Conservation (phyloP, 371 early-diverging fungal genomes). For the Mortierella sp. region DNA sequence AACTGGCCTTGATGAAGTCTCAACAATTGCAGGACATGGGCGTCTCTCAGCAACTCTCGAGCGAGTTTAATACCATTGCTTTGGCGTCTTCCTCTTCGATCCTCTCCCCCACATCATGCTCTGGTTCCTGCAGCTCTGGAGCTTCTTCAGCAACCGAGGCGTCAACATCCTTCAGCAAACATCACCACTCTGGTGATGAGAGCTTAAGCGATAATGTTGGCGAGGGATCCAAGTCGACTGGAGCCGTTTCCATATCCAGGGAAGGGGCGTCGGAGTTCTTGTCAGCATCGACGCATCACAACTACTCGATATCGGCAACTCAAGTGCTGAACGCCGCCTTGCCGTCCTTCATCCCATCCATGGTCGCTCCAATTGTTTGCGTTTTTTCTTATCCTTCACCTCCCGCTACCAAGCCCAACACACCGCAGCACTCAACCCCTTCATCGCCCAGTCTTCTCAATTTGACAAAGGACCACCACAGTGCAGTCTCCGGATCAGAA, state of each 20-base stretch:
- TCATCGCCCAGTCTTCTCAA: constrained; percentile 14
- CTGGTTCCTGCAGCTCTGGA: neutral
- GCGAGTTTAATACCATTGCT: constrained; percentile 47
- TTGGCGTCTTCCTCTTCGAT: constrained; percentile 27
- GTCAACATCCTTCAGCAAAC: neutral
- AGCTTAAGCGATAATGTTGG: neutral
- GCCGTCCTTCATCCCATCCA: constrained; percentile 50
- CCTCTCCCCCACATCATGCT: neutral
- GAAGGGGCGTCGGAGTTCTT: constrained; percentile 46
- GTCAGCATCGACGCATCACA: constrained; percentile 37
- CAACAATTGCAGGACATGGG: constrained; percentile 26
- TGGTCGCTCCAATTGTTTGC: constrained; percentile 57
- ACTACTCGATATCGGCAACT: constrained; percentile 33
- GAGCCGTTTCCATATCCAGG: constrained; percentile 33
- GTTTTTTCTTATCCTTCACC: constrained; percentile 52
- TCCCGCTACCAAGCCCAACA: constrained; percentile 25
- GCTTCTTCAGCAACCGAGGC: neutral
- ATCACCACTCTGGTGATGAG: neutral
- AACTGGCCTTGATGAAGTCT: neutral
- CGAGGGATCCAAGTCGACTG: neutral
- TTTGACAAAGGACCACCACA: neutral
- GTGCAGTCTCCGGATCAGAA: neutral
- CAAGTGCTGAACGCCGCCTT: constrained; percentile 43
- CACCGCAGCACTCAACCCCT: constrained; percentile 17
- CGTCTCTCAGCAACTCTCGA: constrained; percentile 36